These are phyloP conservation scores for Exophiala aquamarina DNA, from an alignment of 2,329 filamentous ascomycete species.

Conservation along the genomic window DNA sequence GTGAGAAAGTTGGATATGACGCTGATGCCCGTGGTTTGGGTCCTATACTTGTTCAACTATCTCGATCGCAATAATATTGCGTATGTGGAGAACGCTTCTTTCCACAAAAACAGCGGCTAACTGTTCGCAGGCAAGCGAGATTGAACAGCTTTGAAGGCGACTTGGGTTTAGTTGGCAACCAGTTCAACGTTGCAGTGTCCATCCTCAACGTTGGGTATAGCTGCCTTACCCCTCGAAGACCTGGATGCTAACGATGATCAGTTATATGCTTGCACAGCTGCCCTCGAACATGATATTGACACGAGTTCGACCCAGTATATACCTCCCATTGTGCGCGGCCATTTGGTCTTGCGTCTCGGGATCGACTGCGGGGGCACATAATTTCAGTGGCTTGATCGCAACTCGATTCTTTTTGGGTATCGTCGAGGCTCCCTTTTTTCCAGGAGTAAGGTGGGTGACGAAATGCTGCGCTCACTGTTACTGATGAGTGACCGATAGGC, in stretches of 20 bases:
- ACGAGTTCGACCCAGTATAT: slow-evolving; percentile 39
- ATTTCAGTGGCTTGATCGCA: slow-evolving; percentile 40
- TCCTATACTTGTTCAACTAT: slow-evolving; percentile 44
- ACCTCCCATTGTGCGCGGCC: slow-evolving; percentile 39
- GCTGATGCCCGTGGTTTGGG: slow-evolving; percentile 41
- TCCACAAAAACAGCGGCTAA: neutral
- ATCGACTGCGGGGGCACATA: slow-evolving; percentile 36
- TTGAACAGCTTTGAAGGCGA: slow-evolving; percentile 44
- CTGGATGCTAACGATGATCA: neutral
- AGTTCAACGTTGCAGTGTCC: slow-evolving; percentile 40
- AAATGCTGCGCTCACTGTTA: slow-evolving; percentile 46
- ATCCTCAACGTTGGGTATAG: slow-evolving; percentile 56
- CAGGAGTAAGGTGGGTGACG: slow-evolving; percentile 47
- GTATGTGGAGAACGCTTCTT: slow-evolving; percentile 5
- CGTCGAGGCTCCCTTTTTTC: slow-evolving; percentile 52
- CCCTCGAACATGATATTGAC: slow-evolving; percentile 33
- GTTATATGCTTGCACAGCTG: slow-evolving; percentile 22
- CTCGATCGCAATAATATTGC: slow-evolving; percentile 37
- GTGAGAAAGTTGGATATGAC: slow-evolving; percentile 36
- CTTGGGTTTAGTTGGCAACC: slow-evolving; percentile 33
- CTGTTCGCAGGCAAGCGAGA: neutral
- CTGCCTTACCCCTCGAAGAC: neutral
- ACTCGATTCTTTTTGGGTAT: slow-evolving; percentile 43
- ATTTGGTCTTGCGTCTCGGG: slow-evolving; percentile 36
- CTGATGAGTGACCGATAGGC: too few species aligned